phyloP scores from a whole-genome alignment of 495 filamentous ascomycete genomes.

The Aspergillus incahuasiensis region DNA sequence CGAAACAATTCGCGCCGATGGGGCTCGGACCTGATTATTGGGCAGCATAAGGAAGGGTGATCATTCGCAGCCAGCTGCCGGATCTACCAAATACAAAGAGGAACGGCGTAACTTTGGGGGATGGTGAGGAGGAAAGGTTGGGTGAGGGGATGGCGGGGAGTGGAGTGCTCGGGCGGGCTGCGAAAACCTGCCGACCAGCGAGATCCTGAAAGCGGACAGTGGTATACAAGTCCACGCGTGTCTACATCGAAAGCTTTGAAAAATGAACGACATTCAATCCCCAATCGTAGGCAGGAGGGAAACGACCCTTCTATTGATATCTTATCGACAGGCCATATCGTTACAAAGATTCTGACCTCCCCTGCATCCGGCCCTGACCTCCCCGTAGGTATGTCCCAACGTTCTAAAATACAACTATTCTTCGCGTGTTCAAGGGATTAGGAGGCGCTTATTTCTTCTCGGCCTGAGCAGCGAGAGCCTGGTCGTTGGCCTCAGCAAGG shows the following conservation, averaged over 20 bases:
- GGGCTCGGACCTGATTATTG: slow-evolving; percentile 34
- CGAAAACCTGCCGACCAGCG: slow-evolving; percentile 20
- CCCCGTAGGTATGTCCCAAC: slow-evolving; percentile 7
- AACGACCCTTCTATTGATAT: slow-evolving; percentile 28
- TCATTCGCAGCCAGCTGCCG: slow-evolving; percentile 31
- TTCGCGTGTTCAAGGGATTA: slow-evolving; percentile 10
- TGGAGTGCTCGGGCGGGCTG: slow-evolving; percentile 23
- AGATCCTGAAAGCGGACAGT: slow-evolving; percentile 4
- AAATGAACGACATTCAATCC: slow-evolving; percentile 1
- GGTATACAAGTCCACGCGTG: neutral
- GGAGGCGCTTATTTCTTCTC: slow-evolving; percentile 39
- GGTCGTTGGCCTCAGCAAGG: slow-evolving; percentile 67
- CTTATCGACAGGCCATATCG: slow-evolving; percentile 30
- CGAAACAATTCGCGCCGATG: slow-evolving; percentile 33
- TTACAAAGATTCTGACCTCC: slow-evolving; percentile 41
- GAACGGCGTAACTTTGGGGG: neutral
- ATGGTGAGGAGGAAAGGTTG: slow-evolving; percentile 17
- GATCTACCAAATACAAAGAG: slow-evolving; percentile 12
- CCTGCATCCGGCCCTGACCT: slow-evolving; percentile 15
- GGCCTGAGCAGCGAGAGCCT: slow-evolving; percentile 47
- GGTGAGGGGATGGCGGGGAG: slow-evolving; percentile 17
- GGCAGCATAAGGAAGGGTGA: slow-evolving; percentile 31
- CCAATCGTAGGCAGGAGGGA: neutral
- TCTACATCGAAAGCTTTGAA: neutral
- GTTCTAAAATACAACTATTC: slow-evolving; percentile 20